A percentile compares a stretch with the other conserved stretches of the same genome.
phyloP scores from a whole-genome alignment of 2,329 filamentous ascomycete species.

The Xylaria digitata region DNA sequence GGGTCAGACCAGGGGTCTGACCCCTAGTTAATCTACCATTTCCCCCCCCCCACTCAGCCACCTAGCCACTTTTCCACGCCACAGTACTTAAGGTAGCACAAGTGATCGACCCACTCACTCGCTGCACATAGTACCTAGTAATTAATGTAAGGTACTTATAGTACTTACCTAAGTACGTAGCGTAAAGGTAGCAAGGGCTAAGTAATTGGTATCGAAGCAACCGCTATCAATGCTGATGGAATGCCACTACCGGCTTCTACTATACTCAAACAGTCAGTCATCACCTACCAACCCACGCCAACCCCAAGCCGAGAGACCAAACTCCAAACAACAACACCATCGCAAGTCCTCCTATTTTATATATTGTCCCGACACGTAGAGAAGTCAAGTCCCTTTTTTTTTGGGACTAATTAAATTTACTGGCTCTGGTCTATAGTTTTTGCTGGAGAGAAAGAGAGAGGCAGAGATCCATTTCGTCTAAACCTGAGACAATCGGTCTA shows the following conservation, averaged over 20 bases:
- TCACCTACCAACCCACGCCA: background rate
- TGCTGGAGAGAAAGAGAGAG: background rate
- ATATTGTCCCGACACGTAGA: background rate
- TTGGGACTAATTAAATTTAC: background rate
- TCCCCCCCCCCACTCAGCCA: too few species aligned
- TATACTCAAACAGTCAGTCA: constrained; percentile 9
- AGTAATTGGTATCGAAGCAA: background rate
- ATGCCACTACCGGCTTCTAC: background rate
- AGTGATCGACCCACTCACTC: too few species aligned
- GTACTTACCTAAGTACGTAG: background rate
- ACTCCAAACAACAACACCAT: constrained; percentile 1
- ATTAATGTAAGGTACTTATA: too few species aligned
- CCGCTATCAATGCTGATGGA: background rate
- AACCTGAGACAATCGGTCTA: background rate
- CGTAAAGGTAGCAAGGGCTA: background rate
- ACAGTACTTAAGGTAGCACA: too few species aligned
- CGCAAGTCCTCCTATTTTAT: background rate
- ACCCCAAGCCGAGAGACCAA: background rate
- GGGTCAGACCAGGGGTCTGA: too few species aligned
- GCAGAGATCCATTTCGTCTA: background rate
- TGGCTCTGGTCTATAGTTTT: background rate
- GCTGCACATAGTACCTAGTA: too few species aligned
- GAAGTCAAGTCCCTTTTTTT: background rate
- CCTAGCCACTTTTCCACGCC: too few species aligned
- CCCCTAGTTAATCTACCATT: too few species aligned